Conservation (phyloP, 2,329 filamentous ascomycete genomes). For the Penicillium sp. region DNA sequence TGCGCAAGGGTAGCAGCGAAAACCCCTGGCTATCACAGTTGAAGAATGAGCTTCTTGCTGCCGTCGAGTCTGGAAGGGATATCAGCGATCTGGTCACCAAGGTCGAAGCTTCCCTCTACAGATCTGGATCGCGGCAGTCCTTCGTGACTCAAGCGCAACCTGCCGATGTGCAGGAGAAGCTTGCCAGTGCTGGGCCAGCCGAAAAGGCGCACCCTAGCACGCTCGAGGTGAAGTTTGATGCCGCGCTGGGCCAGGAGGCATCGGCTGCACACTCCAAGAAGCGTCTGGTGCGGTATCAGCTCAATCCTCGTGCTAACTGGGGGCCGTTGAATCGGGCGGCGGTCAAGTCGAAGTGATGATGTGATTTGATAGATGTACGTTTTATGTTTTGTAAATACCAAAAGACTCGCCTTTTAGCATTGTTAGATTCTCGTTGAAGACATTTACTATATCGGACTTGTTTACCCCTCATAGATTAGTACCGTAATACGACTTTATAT, state of each 20-base stretch:
- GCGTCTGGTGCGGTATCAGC: slow-evolving; percentile 83
- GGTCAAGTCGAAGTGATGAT: slow-evolving; percentile 22
- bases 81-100: slow-evolving; percentile 49
- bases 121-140: slow-evolving; percentile 38
- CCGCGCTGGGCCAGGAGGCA: slow-evolving; percentile 72
- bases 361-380: neutral
- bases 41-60: slow-evolving; percentile 46
- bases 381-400: slow-evolving; percentile 9
- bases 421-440: neutral
- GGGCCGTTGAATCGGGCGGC: slow-evolving; percentile 71
- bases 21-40: slow-evolving; percentile 41
- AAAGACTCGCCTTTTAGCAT: slow-evolving; percentile 1
- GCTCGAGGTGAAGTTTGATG: slow-evolving; percentile 77
- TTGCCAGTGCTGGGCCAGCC: neutral
- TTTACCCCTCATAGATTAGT: too few species aligned
- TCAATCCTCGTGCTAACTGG: slow-evolving; percentile 92
- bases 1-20: slow-evolving; percentile 39
- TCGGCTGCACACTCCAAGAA: slow-evolving; percentile 57
- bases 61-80: slow-evolving; percentile 43
- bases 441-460: neutral
- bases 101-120: slow-evolving; percentile 53
- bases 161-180: slow-evolving; percentile 3
- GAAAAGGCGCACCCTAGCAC: slow-evolving; percentile 43
- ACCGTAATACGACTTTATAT: too few species aligned
- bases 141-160: slow-evolving; percentile 13